Conservation (phyloP, 2,329 filamentous ascomycete species). For the Davidsoniella eucalypti region DNA sequence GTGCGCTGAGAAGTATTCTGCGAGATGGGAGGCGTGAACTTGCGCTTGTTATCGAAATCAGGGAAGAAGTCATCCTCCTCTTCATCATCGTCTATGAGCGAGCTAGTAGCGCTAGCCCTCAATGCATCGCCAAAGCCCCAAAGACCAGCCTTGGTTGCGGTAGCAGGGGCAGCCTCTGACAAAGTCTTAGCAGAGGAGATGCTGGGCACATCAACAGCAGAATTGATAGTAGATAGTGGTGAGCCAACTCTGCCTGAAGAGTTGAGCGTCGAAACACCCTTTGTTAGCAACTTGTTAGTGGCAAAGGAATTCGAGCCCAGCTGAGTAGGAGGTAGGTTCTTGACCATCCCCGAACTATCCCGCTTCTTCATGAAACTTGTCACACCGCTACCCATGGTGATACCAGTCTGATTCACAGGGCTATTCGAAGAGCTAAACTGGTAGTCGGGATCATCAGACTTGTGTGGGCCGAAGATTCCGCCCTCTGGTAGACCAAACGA, state of each 20-base stretch:
- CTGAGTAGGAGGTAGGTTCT: constrained; percentile 2
- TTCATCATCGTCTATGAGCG: constrained; percentile 25
- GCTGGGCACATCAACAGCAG: constrained; percentile 13
- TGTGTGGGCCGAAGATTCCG: constrained; percentile 15
- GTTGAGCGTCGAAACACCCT: neutral
- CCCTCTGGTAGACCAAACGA: constrained; percentile 12
- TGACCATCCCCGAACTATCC: constrained; percentile 1
- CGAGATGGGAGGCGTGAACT: constrained; percentile 11
- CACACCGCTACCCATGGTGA: constrained; percentile 25
- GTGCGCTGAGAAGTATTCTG: constrained; percentile 9
- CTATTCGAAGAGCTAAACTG: constrained; percentile 10
- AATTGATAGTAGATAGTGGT: constrained; percentile 5
- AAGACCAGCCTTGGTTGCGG: constrained; percentile 29
- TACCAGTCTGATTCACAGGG: constrained; percentile 16
- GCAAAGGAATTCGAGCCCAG: neutral
- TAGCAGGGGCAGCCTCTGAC: constrained; percentile 20
- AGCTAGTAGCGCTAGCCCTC: constrained; percentile 18
- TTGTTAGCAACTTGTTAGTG: neutral
- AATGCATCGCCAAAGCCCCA: constrained; percentile 24
- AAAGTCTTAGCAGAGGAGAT: constrained; percentile 15
- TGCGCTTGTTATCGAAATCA: constrained; percentile 30
- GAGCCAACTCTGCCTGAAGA: constrained; percentile 1
- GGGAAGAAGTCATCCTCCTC: constrained; percentile 37
- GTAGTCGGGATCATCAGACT: constrained; percentile 15
- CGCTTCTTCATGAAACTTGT: constrained; percentile 18